Conservation (phyloP, 768 basidiomycete species). For the Mrakia hoshinonis region DNA sequence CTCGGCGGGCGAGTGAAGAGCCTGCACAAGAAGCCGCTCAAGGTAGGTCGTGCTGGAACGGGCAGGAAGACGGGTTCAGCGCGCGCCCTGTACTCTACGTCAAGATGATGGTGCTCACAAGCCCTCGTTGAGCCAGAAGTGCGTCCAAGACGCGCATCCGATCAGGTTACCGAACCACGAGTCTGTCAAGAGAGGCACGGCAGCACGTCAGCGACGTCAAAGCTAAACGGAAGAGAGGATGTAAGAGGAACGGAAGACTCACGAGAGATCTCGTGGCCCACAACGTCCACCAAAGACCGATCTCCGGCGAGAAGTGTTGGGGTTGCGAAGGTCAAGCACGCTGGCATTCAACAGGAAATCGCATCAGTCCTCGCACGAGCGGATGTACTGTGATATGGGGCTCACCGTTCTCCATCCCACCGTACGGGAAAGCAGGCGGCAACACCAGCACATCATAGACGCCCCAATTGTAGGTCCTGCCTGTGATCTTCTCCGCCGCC, state of each 20-base stretch:
- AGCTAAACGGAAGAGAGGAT: too few species aligned
- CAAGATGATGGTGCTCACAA: neutral
- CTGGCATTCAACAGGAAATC: neutral
- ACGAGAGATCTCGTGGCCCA: conserved; percentile 55
- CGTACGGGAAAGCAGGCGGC: conserved; percentile 77
- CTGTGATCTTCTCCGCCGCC: conserved; percentile 59
- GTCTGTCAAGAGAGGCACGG: too few species aligned
- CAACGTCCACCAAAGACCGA: conserved; percentile 69
- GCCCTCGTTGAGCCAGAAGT: conserved; percentile 43
- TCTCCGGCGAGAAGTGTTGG: conserved; percentile 78
- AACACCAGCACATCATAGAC: conserved; percentile 83
- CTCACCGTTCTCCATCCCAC: conserved; percentile 32
- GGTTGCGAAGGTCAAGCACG: conserved; percentile 35
- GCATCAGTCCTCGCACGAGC: neutral
- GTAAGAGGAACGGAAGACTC: too few species aligned
- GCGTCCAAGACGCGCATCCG: conserved; percentile 41
- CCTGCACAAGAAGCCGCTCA: conserved; percentile 66
- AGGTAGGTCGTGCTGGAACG: conserved; percentile 65
- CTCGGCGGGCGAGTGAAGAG: conserved; percentile 61
- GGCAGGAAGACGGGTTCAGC: conserved; percentile 41
- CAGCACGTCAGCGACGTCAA: too few species aligned
- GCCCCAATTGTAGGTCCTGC: conserved; percentile 65
- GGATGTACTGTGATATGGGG: neutral
- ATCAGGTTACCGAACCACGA: conserved; percentile 80
- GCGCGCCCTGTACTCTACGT: too few species aligned